Conservation (phyloP, 495 filamentous ascomycete species). For the Aspergillus hancockii region DNA sequence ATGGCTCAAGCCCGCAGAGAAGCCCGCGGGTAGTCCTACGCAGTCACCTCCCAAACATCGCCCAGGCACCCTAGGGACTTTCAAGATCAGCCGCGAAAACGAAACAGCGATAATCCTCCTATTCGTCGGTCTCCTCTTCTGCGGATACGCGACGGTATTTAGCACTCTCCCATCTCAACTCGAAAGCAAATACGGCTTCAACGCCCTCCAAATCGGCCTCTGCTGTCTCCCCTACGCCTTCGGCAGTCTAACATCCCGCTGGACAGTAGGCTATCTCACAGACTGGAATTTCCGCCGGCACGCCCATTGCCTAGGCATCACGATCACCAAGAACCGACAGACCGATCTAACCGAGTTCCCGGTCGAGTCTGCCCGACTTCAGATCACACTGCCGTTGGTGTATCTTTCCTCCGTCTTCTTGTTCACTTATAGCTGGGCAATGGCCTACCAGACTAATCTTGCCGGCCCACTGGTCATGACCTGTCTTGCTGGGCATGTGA, state of each 20-base stretch:
- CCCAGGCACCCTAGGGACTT: neutral
- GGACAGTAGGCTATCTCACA: slow-evolving; percentile 1
- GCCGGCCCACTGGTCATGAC: slow-evolving; percentile 13
- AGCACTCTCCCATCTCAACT: neutral
- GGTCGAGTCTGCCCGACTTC: slow-evolving; percentile 6
- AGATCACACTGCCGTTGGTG: slow-evolving; percentile 6
- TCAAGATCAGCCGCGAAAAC: neutral
- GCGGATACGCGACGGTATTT: neutral
- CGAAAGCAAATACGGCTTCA: slow-evolving; percentile 2
- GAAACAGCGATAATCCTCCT: neutral
- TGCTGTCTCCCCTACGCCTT: slow-evolving; percentile 2
- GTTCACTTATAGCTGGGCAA: slow-evolving; percentile 17
- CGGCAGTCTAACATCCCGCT: slow-evolving; percentile 3
- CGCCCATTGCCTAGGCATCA: neutral
- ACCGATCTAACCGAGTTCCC: neutral
- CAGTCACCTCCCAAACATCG: neutral
- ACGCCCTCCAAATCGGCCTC: slow-evolving; percentile 3
- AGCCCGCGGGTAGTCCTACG: neutral
- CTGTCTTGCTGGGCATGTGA: slow-evolving; percentile 7
- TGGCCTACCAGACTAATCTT: slow-evolving; percentile 9
- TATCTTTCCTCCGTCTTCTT: slow-evolving; percentile 6
- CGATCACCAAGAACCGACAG: slow-evolving; percentile 1
- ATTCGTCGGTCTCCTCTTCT: neutral
- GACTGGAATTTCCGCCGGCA: slow-evolving; percentile 9
- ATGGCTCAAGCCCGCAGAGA: neutral